Conservation (phyloP, 305 asterid species). For the Solanum hybrid region DNA sequence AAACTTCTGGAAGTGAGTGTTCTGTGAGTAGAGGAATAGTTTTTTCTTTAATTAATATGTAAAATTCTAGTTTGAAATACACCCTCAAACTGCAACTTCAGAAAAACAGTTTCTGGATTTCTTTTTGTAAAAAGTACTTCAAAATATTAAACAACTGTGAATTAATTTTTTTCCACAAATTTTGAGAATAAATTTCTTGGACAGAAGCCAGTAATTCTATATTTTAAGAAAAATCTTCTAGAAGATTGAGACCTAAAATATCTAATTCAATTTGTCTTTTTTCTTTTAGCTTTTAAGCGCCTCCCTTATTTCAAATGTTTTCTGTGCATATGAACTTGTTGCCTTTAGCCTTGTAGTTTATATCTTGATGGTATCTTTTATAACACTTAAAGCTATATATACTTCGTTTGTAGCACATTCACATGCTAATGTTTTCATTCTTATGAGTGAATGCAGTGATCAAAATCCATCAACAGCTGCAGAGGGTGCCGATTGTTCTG, state of each 20-base stretch:
- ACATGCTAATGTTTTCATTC: neutral
- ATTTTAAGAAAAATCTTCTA: neutral
- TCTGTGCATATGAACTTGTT: neutral
- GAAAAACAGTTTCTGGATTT: neutral
- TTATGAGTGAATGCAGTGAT: slow-evolving; percentile 32
- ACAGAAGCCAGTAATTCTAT: neutral
- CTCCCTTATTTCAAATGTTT: neutral
- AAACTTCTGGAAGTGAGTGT: neutral
- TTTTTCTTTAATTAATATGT: neutral
- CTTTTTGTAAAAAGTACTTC: neutral
- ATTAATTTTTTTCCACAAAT: neutral
- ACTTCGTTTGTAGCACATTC: neutral
- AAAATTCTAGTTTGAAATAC: neutral
- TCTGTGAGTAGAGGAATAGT: neutral
- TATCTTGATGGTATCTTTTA: neutral
- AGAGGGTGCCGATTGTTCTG: slow-evolving; percentile 47
- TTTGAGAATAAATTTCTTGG: neutral
- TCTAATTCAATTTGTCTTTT: neutral
- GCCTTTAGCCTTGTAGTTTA: neutral
- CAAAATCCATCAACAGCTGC: slow-evolving; percentile 35
- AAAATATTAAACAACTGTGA: neutral
- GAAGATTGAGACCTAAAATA: neutral
- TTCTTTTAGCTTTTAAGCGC: neutral
- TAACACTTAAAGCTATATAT: neutral
- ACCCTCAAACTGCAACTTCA: neutral